Evolutionary conservation across 2,329 filamentous ascomycete genomes (phyloP).

Genomic region (Diaporthe aspalathi): DNA sequence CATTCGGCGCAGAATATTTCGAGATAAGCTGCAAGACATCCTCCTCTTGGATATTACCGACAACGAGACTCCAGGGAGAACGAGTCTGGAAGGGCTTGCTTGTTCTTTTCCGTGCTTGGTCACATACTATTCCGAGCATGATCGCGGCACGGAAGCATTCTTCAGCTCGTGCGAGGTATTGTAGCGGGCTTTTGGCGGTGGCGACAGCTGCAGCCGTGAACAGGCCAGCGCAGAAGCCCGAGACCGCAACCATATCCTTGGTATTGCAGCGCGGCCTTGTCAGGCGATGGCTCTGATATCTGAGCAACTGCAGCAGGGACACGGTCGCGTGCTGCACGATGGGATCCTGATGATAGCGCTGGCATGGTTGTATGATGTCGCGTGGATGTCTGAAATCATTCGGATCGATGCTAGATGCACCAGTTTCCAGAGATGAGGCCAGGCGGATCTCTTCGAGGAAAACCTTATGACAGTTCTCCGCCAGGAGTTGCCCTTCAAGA

Average conservation of each 20-base stretch:
- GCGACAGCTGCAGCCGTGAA: conserved; percentile 4
- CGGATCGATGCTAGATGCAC: not conserved
- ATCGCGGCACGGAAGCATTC: conserved; percentile 8
- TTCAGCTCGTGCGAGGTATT: conserved; percentile 7
- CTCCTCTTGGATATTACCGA: not conserved
- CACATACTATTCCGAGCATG: conserved; percentile 1
- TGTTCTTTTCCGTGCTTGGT: not conserved
- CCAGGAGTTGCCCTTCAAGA: not conserved
- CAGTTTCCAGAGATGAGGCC: not conserved
- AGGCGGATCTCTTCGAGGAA: conserved; percentile 1
- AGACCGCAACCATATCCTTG: not conserved
- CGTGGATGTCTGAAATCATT: not conserved
- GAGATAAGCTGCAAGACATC: not conserved
- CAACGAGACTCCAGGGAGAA: not conserved
- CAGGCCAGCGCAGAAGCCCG: conserved; percentile 4
- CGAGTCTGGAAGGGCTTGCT: not conserved
- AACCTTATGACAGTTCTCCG: not conserved
- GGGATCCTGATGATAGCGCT: not conserved
- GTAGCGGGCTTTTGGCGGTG: not conserved
- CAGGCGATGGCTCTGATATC: not conserved
- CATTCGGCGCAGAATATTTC: not conserved
- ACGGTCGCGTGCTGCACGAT: not conserved
- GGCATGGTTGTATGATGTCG: not conserved
- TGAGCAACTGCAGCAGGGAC: not conserved
- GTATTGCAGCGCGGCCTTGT: not conserved